Percentiles rank a stretch among this genome's conserved stretches.
phyloP scores from a whole-genome alignment of 2,329 filamentous ascomycete genomes.

The Lecanicillium sp. region DNA sequence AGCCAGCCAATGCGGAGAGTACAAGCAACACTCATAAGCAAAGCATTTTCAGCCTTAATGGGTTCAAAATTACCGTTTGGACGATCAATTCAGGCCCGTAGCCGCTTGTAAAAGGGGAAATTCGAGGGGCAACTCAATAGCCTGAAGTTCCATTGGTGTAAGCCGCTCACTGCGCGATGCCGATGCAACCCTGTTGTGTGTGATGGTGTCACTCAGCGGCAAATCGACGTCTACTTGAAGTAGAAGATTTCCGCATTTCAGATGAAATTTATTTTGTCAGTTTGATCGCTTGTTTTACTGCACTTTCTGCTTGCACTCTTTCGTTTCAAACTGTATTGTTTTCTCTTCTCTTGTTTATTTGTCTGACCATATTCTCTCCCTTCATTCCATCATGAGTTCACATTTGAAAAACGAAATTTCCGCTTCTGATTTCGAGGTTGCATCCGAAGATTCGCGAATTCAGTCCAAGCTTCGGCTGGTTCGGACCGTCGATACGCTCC shows the following conservation, averaged over 20 bases:
- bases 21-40: too few relatives aligned
- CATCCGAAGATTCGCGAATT: conserved; percentile 26
- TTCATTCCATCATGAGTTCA: conserved; percentile 18
- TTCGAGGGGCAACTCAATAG: too few relatives aligned
- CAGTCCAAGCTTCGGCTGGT: conserved; percentile 30
- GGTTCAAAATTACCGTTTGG: too few relatives aligned
- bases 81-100: too few relatives aligned
- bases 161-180: neutral
- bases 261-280: neutral
- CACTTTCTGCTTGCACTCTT: neutral
- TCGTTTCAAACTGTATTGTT: too few relatives aligned
- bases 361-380: neutral
- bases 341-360: conserved; percentile 1
- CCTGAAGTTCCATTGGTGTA: too few relatives aligned
- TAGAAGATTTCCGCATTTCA: neutral
- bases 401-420: conserved; percentile 31
- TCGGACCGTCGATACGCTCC: conserved; percentile 32
- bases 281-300: neutral
- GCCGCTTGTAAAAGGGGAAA: too few relatives aligned
- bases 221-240: conserved; percentile 5
- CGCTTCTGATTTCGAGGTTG: conserved; percentile 41
- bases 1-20: too few relatives aligned
- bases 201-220: neutral
- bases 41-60: too few relatives aligned
- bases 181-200: neutral